These are phyloP conservation scores for Ciborinia camelliae DNA, from an alignment of 2,329 filamentous ascomycete species.

Conservation along the genomic window DNA sequence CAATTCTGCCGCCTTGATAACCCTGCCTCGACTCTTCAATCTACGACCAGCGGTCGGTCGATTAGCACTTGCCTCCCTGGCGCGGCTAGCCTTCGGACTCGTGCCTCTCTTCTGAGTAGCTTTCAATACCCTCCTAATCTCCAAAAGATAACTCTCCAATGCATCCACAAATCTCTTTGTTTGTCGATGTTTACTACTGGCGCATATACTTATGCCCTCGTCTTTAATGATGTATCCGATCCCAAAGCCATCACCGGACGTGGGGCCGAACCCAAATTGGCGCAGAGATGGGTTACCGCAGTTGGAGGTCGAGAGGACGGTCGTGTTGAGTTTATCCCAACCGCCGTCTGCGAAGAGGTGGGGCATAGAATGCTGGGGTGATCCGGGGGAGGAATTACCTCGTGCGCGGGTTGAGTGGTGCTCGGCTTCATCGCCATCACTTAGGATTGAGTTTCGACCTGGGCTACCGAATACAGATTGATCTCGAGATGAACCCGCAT, in stretches of 20 bases:
- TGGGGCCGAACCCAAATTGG: constrained; percentile 95
- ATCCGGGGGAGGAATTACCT: constrained; percentile 52
- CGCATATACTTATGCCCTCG: constrained; percentile 84
- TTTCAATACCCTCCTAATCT: constrained; percentile 80
- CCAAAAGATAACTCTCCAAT: constrained; percentile 83
- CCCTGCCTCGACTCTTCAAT: constrained; percentile 68
- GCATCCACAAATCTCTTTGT: constrained; percentile 87
- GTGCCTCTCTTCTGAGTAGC: constrained; percentile 58
- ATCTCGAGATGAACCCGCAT: constrained; percentile 49
- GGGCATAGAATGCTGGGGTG: constrained; percentile 57
- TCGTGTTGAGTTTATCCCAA: constrained; percentile 94
- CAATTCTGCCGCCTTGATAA: constrained; percentile 58
- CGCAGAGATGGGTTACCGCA: constrained; percentile 93
- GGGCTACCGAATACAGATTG: constrained; percentile 52
- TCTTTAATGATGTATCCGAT: constrained; percentile 99
- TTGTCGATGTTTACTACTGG: constrained; percentile 89
- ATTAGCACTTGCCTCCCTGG: constrained; percentile 53
- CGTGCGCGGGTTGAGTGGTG: constrained; percentile 39
- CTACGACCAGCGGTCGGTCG: constrained; percentile 40
- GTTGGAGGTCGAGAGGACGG: constrained; percentile 94
- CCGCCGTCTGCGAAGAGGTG: constrained; percentile 81
- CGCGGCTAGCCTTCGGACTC: constrained; percentile 51
- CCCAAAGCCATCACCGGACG: constrained; percentile 89
- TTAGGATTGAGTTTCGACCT: constrained; percentile 49
- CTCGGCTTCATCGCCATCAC: constrained; percentile 28